Evolutionary conservation across 83 land plant species (phyloP), one percentile per base, ranked within the genome.

Genomic region (Picea abies): DNA sequence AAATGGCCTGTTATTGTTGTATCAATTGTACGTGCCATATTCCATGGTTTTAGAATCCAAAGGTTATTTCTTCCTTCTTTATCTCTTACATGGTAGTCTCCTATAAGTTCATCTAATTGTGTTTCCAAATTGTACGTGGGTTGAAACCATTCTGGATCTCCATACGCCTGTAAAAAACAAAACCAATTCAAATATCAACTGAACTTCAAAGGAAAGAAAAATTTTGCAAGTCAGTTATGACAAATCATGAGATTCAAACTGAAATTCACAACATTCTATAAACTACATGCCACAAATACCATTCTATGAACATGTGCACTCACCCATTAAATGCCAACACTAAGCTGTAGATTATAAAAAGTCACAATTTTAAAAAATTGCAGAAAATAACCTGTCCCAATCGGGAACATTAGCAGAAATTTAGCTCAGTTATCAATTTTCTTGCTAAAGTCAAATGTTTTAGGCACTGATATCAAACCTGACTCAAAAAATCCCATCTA

Each of bases 21-120:
- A 83, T 97, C 99, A 84, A 97, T 97, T 17, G 98, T 97, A 56
- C 99, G 89, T 44, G 99, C 99, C 99, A 97, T 95, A 77, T 97
- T 97, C 99, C 99, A 97, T 49, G 99, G 99, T 82, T 97, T 97
- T 73, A 95, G 83, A 71, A 97, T 97, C 99, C 99, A 97, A 11
- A 95, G 82, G 84, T 97, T 97, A 84, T 97, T 86, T 76, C 85
- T 85, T 8, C 87, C 88, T 83, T 91, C 90, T 83, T 87, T 87
- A 79, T 91, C 84, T 60, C 99, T 88, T 26, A 78, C 84, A 83
- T 60, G 87, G 79, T 91, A 97, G 85, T 97, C 99, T 35, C 99
- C 99, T 82, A 97, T 94, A 11, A 95, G 90, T 65, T 90, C 88
- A 66, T 98, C 56, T n/a, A 97, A 76, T 26, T 97, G 92, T 7